Percentiles rank a stretch among this genome's conserved stretches.
phyloP scores from a whole-genome alignment of 2,329 filamentous ascomycete genomes.

The Coniochaeta pulveracea region DNA sequence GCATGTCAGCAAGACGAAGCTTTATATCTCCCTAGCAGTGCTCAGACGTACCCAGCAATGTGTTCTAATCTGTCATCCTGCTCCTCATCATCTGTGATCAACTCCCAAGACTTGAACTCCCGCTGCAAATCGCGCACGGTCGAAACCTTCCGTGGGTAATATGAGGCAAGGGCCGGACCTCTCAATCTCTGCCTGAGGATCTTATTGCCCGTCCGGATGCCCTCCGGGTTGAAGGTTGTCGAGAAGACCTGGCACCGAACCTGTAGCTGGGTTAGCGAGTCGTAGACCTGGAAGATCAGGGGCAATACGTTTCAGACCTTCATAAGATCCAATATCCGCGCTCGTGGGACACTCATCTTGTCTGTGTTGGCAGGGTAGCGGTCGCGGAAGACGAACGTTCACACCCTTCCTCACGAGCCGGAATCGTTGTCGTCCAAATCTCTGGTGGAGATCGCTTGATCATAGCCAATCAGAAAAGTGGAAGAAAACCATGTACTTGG shows the following conservation, averaged over 20 bases:
- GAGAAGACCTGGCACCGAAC: slow-evolving; percentile 86
- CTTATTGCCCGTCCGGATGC: slow-evolving; percentile 78
- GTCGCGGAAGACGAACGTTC: no score
- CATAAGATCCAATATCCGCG: slow-evolving; percentile 59
- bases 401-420: no score
- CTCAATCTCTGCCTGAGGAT: slow-evolving; percentile 78
- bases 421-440: no score
- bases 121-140: slow-evolving; percentile 65
- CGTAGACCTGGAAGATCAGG: neutral
- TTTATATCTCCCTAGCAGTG: neutral
- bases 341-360: slow-evolving; percentile 49
- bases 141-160: slow-evolving; percentile 71
- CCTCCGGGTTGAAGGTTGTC: slow-evolving; percentile 79
- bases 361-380: no score
- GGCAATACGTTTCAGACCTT: slow-evolving; percentile 44
- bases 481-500: no score
- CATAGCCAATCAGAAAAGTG: no score
- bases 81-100: slow-evolving; percentile 60
- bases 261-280: slow-evolving; percentile 35
- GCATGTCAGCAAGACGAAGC: slow-evolving; percentile 7
- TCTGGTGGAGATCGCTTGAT: no score
- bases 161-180: slow-evolving; percentile 72
- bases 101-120: slow-evolving; percentile 47
- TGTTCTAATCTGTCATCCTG: slow-evolving; percentile 73
- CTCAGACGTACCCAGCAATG: slow-evolving; percentile 46